Conservation (phyloP, 176 grass and related monocot species). For the Zoysia japonica region DNA sequence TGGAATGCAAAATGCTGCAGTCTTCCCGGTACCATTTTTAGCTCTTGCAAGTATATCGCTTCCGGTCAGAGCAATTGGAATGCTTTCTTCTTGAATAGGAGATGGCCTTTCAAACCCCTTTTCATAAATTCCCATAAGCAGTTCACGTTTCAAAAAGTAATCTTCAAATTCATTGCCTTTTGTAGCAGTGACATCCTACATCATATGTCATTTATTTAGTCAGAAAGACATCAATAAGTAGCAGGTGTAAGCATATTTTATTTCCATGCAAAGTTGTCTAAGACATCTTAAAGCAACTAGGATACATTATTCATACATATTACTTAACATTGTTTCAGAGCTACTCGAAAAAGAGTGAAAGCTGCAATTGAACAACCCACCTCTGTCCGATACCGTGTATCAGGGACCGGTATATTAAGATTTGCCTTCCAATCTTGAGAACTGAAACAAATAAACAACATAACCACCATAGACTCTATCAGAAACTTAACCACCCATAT, state of each 20-base stretch:
- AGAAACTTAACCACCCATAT: background rate
- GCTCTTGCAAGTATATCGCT: slow-evolving; percentile 81
- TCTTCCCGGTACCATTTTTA: slow-evolving; percentile 78
- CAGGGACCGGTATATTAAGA: slow-evolving; percentile 66
- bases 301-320: background rate
- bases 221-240: slow-evolving; percentile 3
- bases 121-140: slow-evolving; percentile 85
- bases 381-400: slow-evolving; percentile 64
- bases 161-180: slow-evolving; percentile 81
- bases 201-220: slow-evolving; percentile 18
- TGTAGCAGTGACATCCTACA: slow-evolving; percentile 75
- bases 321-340: background rate
- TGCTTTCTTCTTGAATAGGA: slow-evolving; percentile 84
- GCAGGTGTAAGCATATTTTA: background rate
- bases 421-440: slow-evolving; percentile 19
- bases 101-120: slow-evolving; percentile 83
- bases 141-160: slow-evolving; percentile 76
- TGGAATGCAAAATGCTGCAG: slow-evolving; percentile 73
- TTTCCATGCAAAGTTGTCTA: background rate
- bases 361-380: slow-evolving; percentile 21
- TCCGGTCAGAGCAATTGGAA: slow-evolving; percentile 75
- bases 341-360: background rate
- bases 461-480: too few species aligned
- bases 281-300: background rate
- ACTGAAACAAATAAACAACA: too few species aligned